Conservation (phyloP, 768 basidiomycete species). For the Hemileccinum rubropunctum region DNA sequence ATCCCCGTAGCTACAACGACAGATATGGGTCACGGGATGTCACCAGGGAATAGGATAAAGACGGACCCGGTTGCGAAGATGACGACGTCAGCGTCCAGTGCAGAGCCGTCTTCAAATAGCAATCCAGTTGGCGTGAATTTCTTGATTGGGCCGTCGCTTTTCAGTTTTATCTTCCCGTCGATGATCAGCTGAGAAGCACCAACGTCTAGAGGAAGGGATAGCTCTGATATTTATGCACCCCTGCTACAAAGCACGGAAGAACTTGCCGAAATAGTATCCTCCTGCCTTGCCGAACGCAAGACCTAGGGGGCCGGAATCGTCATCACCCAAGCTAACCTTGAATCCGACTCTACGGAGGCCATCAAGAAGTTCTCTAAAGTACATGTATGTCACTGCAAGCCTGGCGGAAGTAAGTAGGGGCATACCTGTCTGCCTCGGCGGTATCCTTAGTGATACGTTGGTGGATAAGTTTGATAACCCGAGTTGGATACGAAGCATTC, state of each 20-base stretch:
- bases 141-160: slow-evolving; percentile 26
- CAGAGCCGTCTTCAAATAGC: slow-evolving; percentile 29
- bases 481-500: slow-evolving; percentile 44
- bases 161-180: slow-evolving; percentile 47
- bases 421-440: slow-evolving; percentile 55
- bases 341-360: slow-evolving; percentile 59
- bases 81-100: slow-evolving; percentile 45
- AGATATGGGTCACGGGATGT: not conserved
- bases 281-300: slow-evolving; percentile 49
- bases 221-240: not conserved
- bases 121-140: slow-evolving; percentile 32
- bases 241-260: not conserved
- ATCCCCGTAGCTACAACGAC: slow-evolving; percentile 17
- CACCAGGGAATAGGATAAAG: not conserved
- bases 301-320: slow-evolving; percentile 49
- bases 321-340: slow-evolving; percentile 47
- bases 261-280: slow-evolving; percentile 65
- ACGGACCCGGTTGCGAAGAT: slow-evolving; percentile 29
- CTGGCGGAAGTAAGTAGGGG: not conserved
- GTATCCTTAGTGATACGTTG: slow-evolving; percentile 40
- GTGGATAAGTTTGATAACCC: slow-evolving; percentile 29
- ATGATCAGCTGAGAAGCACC: slow-evolving; percentile 42
- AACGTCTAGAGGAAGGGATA: slow-evolving; percentile 28
- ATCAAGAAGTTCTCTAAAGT: slow-evolving; percentile 47
- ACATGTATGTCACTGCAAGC: not conserved